Evolutionary conservation across 306 rosid species (phyloP), one percentile per base, ranked within the genome.

Genomic region (Pyrus pyrifolia): DNA sequence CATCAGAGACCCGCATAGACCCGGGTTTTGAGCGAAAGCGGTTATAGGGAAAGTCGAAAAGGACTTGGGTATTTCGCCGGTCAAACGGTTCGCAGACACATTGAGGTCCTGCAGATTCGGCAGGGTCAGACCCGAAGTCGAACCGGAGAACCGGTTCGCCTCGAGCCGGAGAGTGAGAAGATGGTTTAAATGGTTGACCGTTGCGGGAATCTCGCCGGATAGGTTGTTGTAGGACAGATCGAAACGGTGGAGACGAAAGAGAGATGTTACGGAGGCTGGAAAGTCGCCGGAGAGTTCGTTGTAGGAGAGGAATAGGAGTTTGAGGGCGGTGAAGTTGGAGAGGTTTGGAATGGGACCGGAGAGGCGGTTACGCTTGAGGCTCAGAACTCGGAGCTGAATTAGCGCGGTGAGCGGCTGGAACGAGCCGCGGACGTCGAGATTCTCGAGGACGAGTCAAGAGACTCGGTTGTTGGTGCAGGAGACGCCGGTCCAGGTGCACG

Each of bases 141-240:
- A 63, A 1, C 98, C 97, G 12, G 76, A 53, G 65, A 93, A 73
- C 12, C 77, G 45, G 79, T 93, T 93, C 19, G 35, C 76, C 4
- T 93, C 87, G 2, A 91, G 72, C 33, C 87, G 90, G 68, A 93
- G 94, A 4, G 98, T 91, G 59, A 91, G 90, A 11, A 93, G 87
- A 27, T 82, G 91, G 23, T 85, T 72, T 79, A 91, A 78, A 46
- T 68, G 79, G 83, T 82, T 88, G 46, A 86, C 80, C 11, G 83
- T 38, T 12, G 53, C 75, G 2, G 98, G 94, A 70, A 93, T 68
- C 46, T 79, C 53, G 8, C 98, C 96, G 74, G 96, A 85, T 3
- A 91, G 52, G 72, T 80, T 85, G 79, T 93, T 93, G 80, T 81
- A 53, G 1, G 98, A 89, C 58, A 93, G 91, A 82, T 93, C 98